Conservation (phyloP, 2,329 filamentous ascomycete genomes). For the Aschersonia sp. region DNA sequence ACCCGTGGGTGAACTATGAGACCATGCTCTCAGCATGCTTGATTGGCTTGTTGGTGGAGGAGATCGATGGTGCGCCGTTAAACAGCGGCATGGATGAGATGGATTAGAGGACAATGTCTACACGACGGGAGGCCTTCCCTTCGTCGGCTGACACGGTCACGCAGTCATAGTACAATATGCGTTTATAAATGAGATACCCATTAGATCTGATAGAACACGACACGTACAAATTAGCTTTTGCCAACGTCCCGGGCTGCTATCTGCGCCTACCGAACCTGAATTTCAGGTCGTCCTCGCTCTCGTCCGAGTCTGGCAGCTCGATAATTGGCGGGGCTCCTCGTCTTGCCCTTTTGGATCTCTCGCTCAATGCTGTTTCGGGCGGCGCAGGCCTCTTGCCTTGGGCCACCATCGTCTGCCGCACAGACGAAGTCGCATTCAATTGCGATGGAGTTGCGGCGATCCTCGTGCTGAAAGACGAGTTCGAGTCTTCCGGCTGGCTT, state of each 20-base stretch:
- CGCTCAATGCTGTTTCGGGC: conserved; percentile 12
- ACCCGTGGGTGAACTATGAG: conserved; percentile 62
- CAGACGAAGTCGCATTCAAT: conserved; percentile 14
- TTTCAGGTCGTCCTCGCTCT: conserved; percentile 41
- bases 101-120: conserved; percentile 26
- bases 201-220: no score
- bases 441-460: conserved; percentile 14
- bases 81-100: conserved; percentile 41
- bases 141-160: neutral
- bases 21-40: conserved; percentile 52
- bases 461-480: neutral
- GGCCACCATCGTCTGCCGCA: conserved; percentile 7
- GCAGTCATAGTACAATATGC: neutral
- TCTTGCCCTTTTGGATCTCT: conserved; percentile 17
- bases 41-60: conserved; percentile 48
- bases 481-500: no score
- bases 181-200: neutral
- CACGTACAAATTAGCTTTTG: no score
- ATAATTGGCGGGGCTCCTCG: conserved; percentile 17
- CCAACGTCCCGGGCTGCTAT: conserved; percentile 8
- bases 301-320: conserved; percentile 23
- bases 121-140: neutral
- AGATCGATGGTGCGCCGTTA: conserved; percentile 24
- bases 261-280: conserved; percentile 40
- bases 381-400: conserved; percentile 20